Conservation (phyloP, 345 rosid species). For the Linum lewisii region DNA sequence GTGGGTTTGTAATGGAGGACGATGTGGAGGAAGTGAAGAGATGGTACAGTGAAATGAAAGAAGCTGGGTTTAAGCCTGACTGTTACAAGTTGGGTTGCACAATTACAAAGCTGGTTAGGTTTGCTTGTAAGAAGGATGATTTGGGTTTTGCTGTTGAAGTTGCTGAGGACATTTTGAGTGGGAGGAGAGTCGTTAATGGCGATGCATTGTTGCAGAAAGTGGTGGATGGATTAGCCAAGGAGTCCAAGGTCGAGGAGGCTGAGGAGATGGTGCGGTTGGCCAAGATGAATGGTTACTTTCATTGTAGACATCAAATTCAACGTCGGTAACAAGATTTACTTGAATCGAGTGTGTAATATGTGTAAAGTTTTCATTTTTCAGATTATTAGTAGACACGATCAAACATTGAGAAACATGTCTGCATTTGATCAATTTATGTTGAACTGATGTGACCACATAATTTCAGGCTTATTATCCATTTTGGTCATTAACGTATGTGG, state of each 20-base stretch:
- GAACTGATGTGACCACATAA: no score
- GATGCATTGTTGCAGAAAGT: conserved; percentile 38
- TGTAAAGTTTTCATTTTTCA: neutral
- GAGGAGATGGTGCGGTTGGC: conserved; percentile 43
- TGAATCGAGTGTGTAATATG: no score
- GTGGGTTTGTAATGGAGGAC: conserved; percentile 32
- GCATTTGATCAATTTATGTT: no score
- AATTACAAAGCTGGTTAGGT: conserved; percentile 32
- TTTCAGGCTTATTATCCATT: no score
- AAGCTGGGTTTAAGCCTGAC: conserved; percentile 26
- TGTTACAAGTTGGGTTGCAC: conserved; percentile 34
- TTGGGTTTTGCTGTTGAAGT: conserved; percentile 37
- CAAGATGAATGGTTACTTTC: conserved; percentile 24
- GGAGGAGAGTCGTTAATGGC: conserved; percentile 22
- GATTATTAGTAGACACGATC: neutral
- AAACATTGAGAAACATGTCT: no score
- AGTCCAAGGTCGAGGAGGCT: conserved; percentile 45
- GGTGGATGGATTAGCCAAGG: conserved; percentile 38
- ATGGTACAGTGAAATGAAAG: conserved; percentile 40
- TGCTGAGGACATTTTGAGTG: conserved; percentile 29
- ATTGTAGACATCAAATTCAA: no score
- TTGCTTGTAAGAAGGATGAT: conserved; percentile 46
- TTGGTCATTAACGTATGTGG: no score
- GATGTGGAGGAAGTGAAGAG: conserved; percentile 37
- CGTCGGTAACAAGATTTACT: no score